phyloP scores from a whole-genome alignment of 208 protist genomes.

The Trypanosoma scelopori region DNA sequence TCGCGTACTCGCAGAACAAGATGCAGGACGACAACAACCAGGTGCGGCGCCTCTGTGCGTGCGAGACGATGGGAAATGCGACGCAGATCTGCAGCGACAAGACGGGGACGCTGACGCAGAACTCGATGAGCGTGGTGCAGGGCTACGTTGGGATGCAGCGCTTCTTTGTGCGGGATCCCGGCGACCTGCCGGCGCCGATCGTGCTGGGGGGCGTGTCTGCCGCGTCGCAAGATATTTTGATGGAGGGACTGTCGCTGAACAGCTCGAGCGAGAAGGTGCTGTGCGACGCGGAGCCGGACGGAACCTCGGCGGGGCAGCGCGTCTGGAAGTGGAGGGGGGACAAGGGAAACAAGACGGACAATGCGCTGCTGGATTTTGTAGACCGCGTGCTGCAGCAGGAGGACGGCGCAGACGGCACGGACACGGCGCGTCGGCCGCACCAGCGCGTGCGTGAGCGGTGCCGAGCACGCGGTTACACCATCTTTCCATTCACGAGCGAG shows the following conservation, averaged over 20 bases:
- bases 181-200: conserved; percentile 49
- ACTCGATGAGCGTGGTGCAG: conserved; percentile 96
- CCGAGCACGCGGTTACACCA: conserved; percentile 42
- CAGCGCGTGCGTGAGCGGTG: conserved; percentile 46
- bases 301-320: conserved; percentile 23
- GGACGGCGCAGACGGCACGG: conserved; percentile 35
- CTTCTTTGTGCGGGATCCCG: conserved; percentile 50
- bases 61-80: conserved; percentile 98
- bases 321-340: conserved; percentile 67
- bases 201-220: conserved; percentile 23
- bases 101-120: conserved; percentile 98
- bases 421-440: conserved; percentile 49
- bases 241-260: conserved; percentile 66
- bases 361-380: conserved; percentile 80
- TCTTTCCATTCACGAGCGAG: conserved; percentile 87
- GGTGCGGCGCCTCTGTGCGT: conserved; percentile 96
- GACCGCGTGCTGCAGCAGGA: conserved; percentile 45
- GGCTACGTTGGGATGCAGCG: conserved; percentile 68
- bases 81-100: conserved; percentile 99
- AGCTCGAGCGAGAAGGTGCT: conserved; percentile 81
- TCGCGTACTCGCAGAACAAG: conserved; percentile 97
- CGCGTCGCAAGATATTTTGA: conserved; percentile 19
- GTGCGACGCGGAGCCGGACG: conserved; percentile 36
- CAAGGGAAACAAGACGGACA: conserved; percentile 89
- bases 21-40: conserved; percentile 99